Percentiles rank a stretch among this genome's conserved stretches.
These are phyloP conservation scores for Aspergillus neoniger DNA, from an alignment of 2,329 filamentous ascomycete genomes.

Conservation along the genomic window DNA sequence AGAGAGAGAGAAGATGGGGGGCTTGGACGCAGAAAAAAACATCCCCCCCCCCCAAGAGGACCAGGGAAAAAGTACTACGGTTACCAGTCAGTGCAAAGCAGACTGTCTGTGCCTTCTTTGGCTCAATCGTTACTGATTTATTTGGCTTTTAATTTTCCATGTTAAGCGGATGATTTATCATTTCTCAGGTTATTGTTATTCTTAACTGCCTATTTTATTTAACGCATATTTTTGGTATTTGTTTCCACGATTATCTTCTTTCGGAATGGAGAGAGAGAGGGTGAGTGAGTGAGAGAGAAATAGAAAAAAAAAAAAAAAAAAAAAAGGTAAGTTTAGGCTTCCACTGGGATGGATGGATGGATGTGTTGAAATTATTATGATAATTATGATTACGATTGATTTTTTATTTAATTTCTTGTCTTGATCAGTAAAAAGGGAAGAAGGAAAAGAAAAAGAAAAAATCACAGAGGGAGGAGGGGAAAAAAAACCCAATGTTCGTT, in stretches of 20 bases:
- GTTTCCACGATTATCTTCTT: neutral
- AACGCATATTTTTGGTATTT: neutral
- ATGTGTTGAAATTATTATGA: neutral
- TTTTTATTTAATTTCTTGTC: neutral
- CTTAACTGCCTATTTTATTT: neutral
- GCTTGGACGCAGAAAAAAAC: neutral
- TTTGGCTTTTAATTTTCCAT: too few species aligned
- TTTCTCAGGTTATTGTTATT: too few species aligned
- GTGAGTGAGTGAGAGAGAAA: too few species aligned
- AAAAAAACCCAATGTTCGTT: too few species aligned
- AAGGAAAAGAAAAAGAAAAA: neutral
- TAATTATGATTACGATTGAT: neutral
- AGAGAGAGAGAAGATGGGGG: neutral
- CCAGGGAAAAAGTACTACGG: slow-evolving; percentile 10
- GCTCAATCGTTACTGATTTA: too few species aligned
- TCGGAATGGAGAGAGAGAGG: neutral
- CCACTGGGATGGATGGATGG: too few species aligned
- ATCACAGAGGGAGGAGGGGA: too few species aligned
- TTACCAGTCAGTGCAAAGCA: neutral
- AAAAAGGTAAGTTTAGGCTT: too few species aligned
- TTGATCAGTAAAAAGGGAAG: too few species aligned
- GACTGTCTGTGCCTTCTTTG: neutral
- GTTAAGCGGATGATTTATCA: too few species aligned
- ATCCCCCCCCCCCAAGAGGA: slow-evolving; percentile 8
- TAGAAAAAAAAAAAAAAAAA: too few species aligned